Conservation (phyloP, 2,329 filamentous ascomycete species). For the Aspergillus pseudoterreus region DNA sequence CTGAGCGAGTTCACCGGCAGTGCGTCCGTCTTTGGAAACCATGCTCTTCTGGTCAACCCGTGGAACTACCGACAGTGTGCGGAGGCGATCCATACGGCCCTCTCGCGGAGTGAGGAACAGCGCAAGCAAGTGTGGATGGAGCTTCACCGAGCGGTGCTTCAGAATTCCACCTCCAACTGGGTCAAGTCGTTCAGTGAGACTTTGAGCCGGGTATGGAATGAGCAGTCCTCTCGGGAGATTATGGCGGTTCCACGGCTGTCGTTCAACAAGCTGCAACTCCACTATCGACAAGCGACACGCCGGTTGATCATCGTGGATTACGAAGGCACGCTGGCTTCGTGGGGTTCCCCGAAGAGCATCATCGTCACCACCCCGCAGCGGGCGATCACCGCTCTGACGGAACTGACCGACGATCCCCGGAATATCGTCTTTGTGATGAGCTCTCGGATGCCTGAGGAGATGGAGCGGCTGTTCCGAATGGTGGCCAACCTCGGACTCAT, state of each 20-base stretch:
- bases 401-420: conserved; percentile 71
- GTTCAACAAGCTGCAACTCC: conserved; percentile 58
- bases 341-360: conserved; percentile 78
- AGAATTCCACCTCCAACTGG: conserved; percentile 84
- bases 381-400: conserved; percentile 76
- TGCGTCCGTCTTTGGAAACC: conserved; percentile 74
- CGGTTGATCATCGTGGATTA: conserved; percentile 90
- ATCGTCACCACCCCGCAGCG: conserved; percentile 83
- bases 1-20: conserved; percentile 94
- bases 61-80: conserved; percentile 92
- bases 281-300: conserved; percentile 63
- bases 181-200: conserved; percentile 69
- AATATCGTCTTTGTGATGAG: conserved; percentile 96
- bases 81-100: conserved; percentile 75
- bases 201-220: conserved; percentile 72
- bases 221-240: conserved; percentile 80
- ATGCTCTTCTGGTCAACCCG: conserved; percentile 83
- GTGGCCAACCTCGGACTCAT: conserved; percentile 84
- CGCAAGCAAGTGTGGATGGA: conserved; percentile 71
- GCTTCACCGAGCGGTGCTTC: conserved; percentile 68
- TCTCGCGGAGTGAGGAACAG: conserved; percentile 75
- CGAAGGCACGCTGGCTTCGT: conserved; percentile 85
- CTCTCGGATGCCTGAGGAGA: conserved; percentile 77
- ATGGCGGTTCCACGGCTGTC: conserved; percentile 83
- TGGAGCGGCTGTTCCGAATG: conserved; percentile 79